Conservation (phyloP, 1,284 basidiomycete species). For the Papiliotrema flavescens region DNA sequence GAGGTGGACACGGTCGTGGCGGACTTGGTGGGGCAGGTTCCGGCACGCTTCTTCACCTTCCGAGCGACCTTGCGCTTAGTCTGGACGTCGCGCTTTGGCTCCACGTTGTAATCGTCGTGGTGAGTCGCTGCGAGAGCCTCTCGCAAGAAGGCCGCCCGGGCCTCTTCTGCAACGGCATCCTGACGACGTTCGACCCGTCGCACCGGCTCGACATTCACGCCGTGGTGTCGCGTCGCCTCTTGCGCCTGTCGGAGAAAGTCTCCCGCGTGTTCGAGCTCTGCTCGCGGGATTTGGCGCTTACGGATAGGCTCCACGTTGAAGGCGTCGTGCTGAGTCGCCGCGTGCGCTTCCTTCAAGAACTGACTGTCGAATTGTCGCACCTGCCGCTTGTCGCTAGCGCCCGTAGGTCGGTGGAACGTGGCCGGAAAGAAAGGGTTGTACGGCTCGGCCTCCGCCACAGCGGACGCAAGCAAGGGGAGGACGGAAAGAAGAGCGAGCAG, state of each 20-base stretch:
- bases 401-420: no score
- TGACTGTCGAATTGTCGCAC: background rate
- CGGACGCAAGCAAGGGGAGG: slow-evolving; percentile 13
- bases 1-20: background rate
- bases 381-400: no score
- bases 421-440: slow-evolving; percentile 17
- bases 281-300: no score
- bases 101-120: background rate
- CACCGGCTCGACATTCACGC: no score
- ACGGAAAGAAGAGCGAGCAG: slow-evolving; percentile 11
- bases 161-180: no score
- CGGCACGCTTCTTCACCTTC: background rate
- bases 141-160: no score
- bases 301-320: no score
- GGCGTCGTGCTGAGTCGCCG: no score
- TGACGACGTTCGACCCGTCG: background rate
- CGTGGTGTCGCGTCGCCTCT: no score
- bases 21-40: background rate
- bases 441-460: background rate
- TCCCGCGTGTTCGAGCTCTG: no score
- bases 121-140: no score
- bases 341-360: background rate
- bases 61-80: background rate
- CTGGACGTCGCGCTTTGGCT: background rate
- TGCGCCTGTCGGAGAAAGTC: no score